Evolutionary conservation across 345 rosid genomes (phyloP), one percentile per base, ranked within the genome.

Genomic region (Aurinia saxatilis): DNA sequence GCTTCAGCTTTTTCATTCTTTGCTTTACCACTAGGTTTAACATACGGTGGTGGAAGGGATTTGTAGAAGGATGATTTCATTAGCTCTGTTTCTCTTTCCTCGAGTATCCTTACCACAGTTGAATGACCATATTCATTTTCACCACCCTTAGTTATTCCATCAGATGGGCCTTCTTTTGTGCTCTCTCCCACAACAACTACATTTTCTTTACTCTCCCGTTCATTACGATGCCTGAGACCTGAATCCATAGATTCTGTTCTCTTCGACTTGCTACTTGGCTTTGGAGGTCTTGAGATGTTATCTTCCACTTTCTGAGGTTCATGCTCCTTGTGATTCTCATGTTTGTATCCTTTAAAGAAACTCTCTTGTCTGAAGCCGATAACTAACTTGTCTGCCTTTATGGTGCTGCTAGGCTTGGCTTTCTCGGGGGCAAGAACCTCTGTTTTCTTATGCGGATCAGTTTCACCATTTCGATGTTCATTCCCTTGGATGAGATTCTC

Each of bases 41-140:
- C 83, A 47, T 87, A 84, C 13, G 96, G 96, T 63, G 95, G 95
- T 27, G 87, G 96, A 46, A 93, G 66, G 19, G 74, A 73, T 59
- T 65, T 80, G 50, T 68, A 79, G 56, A 50, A 46, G 40, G 57
- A 57, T 33, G 86, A 48, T 63, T 76, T 80, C 74, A 54, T 30
- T 74, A 66, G 68, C 21, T 72, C 70, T 40, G 49, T 50, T 61
- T 77, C 84, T 59, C 70, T 82, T 46, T 73, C 84, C 41, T 60
- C 73, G 27, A 35, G 51, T 55, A 62, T 80, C 42, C 53, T 61
- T 31, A 62, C 56, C 21, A 78, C 68, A 37, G 53, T 72, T 48
- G 73, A 60, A 46, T 21, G 33, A 23, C 58, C 47, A 53, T 63
- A 35, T 60, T 68, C 75, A 66, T 50, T 5, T 36, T 19, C 50